phyloP scores from a whole-genome alignment of 371 early-diverging fungal genomes.

The Syncephalis fuscata region DNA sequence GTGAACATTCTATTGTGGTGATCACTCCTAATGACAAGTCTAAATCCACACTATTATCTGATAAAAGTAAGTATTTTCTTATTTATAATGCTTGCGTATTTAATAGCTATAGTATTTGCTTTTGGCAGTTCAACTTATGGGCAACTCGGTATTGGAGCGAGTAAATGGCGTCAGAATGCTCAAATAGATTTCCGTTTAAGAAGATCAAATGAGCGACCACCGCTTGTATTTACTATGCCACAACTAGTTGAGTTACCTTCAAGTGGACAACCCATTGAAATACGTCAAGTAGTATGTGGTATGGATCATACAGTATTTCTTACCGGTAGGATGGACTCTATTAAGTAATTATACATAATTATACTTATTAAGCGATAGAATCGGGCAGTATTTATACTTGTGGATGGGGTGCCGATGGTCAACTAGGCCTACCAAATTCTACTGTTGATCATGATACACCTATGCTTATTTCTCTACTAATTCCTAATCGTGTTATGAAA shows the following conservation, averaged over 20 bases:
- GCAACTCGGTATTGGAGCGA: conserved; percentile 14
- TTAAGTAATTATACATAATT: not conserved
- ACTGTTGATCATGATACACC: conserved; percentile 26
- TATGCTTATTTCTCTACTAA: conserved; percentile 18
- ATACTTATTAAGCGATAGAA: conserved; percentile 9
- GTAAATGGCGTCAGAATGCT: conserved; percentile 1
- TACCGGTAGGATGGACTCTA: conserved; percentile 21
- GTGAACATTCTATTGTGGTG: not conserved
- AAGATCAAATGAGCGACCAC: no score
- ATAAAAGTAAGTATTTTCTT: not conserved
- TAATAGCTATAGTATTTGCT: conserved; percentile 8
- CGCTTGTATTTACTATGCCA: not conserved
- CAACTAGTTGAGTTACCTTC: conserved; percentile 10
- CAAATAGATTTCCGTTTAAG: no score
- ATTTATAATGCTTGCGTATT: not conserved
- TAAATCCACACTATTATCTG: no score
- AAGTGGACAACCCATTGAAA: conserved; percentile 13
- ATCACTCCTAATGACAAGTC: no score
- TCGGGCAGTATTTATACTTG: conserved; percentile 34
- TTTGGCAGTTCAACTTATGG: conserved; percentile 20
- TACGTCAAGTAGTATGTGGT: conserved; percentile 43
- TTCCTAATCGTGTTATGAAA: conserved; percentile 18
- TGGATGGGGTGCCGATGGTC: conserved; percentile 77
- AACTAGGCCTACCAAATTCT: conserved; percentile 41
- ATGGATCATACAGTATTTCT: conserved; percentile 51